Evolutionary conservation across 2,329 filamentous ascomycete species (phyloP).

Genomic region (Cytospora leucostoma): DNA sequence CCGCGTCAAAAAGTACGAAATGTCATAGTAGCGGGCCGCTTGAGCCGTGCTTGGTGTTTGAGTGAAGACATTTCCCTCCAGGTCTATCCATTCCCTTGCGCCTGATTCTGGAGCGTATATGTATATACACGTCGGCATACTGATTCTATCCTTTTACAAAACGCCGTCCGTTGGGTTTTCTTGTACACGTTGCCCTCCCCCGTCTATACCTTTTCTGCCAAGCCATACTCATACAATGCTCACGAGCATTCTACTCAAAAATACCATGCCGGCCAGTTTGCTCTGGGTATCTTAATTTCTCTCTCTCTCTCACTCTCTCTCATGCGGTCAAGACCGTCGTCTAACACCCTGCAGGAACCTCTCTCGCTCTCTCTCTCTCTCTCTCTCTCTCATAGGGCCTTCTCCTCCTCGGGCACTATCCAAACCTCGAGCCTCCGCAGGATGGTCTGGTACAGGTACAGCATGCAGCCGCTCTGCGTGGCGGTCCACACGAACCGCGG

Average conservation of each 20-base stretch:
- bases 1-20: neutral
- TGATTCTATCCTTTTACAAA: constrained; percentile 21
- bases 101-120: constrained; percentile 2
- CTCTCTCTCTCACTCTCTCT: too few relatives aligned
- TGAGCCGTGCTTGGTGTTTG: neutral
- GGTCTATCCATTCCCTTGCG: constrained; percentile 3
- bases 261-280: constrained; percentile 7
- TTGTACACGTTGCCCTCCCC: constrained; percentile 7
- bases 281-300: constrained; percentile 26
- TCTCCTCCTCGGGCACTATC: constrained; percentile 35
- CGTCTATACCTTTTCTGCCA: constrained; percentile 23
- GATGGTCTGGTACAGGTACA: constrained; percentile 90
- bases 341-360: too few relatives aligned
- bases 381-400: constrained; percentile 1
- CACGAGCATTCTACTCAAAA: neutral
- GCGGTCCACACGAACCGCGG: constrained; percentile 95
- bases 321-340: constrained; percentile 3
- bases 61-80: constrained; percentile 7
- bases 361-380: too few relatives aligned
- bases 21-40: neutral
- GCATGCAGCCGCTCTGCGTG: constrained; percentile 94
- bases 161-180: constrained; percentile 22
- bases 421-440: constrained; percentile 71
- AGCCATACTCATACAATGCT: constrained; percentile 25
- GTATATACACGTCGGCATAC: constrained; percentile 14